Evolutionary conservation across 345 rosid genomes (phyloP), one percentile per base, ranked within the genome.

Genomic region (Salix suchowensis): DNA sequence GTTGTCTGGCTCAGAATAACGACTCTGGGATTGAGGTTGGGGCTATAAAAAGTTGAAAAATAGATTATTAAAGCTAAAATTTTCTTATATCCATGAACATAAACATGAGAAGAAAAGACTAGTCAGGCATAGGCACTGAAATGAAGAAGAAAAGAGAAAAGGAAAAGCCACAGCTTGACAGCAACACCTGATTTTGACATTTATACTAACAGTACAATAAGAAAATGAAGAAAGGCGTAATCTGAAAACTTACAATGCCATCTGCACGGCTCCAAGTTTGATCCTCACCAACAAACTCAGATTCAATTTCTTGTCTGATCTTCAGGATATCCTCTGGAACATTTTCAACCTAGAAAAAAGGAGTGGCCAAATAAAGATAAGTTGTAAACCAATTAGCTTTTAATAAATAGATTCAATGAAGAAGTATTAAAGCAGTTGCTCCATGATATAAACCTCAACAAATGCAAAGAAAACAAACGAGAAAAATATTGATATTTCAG

Each of bases 1-100:
- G 77, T 80, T 94, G 83, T 92, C 97, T 61, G 91, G 83, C 86
- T 94, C 96, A 21, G 91, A 79, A 72, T 81, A 92, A 39, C 97
- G 94, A 78, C 76, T 78, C 74, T 76, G 92, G 78, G 72, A 23
- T 80, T 85, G 92, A 86, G 5, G 85, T 55, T 78, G 80, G 21
- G 79, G 83, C 97, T 90, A 23, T 19, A 72, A 14, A 13, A 10
- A 55, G 21, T n/a, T n/a, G 28, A 58, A n/a, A 58, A 58, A 58
- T 58, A 58, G 14, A n/a, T n/a, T 58, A 58, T 3, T n/a, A 58
- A n/a, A 58, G 28, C 0, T 23, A n/a, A n/a, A 58, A 58, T 9
- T 9, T 10, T n/a, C 23, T 9, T 5, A 5, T n/a, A 58, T 24
- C 61, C n/a, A 58, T 58, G 23, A n/a, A 58, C 28, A 58, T n/a